Evolutionary conservation across 23 red algal genomes (phyloP), one percentile per base, ranked within the genome.

Genomic region (Pyropia haitanensis): DNA sequence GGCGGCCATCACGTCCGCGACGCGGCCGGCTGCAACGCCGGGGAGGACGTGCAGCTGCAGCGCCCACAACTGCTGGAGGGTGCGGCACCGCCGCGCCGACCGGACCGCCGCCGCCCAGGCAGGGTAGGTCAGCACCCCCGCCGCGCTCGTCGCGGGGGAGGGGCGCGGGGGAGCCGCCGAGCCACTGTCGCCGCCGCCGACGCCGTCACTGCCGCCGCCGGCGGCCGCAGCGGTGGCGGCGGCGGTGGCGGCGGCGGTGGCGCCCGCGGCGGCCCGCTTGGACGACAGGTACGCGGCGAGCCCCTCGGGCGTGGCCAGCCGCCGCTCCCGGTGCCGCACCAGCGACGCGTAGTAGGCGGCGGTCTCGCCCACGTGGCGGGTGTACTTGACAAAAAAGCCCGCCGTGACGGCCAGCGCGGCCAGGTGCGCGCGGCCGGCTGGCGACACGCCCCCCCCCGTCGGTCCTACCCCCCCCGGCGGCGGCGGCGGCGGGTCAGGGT

Each of bases 381-480:
- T 87, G 51, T 51, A 60, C 31, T 87, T 75, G 64, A 87, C 81
- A 51, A 76, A 87, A 44, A 87, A 25, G 53, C 75, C 63, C 18
- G 61, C 70, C 27, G 71, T 76, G 13, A 87, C 81, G 28, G 75
- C 70, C 27, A 87, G 54, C 2, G 68, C 70, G 49, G 68, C 70
- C 6, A 76, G 63, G 27, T 77, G 60, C 24, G 63, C 67, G 14
- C 61, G 46, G n/a, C 61, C 57, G 8, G 30, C 39, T 3, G 39
- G 39, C 7, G 39, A 46, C 39, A 58, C 25, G 17, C 55, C 21
- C 55, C 21, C 19, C 17, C 12, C 25, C 55, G 55, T 21, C 7
- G 19, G 55, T 3, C 56, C 29, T 64, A 34, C 49, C 67, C 61
- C 20, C 27, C 54, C 14, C 50, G 52, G 23, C 69, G 21, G 20